A percentile compares a stretch with the other conserved stretches of the same genome.
Conservation (phyloP, 768 basidiomycete species). For the Naganishia antarctica region DNA sequence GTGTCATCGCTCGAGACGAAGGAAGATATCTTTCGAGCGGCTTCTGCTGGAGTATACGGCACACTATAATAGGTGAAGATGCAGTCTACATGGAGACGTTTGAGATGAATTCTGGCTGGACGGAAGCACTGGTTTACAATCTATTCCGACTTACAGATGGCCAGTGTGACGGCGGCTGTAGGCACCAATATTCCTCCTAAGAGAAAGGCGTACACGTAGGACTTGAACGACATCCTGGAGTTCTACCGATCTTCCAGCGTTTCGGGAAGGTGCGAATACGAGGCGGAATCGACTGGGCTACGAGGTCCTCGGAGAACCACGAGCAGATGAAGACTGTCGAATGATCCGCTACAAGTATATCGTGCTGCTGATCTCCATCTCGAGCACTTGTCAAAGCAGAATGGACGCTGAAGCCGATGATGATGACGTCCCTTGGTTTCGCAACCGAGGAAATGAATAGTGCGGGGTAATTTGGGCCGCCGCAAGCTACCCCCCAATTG, state of each 20-base stretch:
- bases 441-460: not conserved
- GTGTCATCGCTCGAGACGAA: not conserved
- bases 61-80: conserved; percentile 7
- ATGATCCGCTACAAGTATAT: too few relatives aligned
- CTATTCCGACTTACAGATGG: conserved; percentile 45
- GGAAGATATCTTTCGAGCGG: conserved; percentile 12
- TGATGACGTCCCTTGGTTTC: not conserved
- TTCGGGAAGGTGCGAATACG: too few relatives aligned
- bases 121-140: too few relatives aligned
- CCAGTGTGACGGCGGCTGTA: conserved; percentile 25
- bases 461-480: not conserved
- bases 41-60: conserved; percentile 8
- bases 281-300: too few relatives aligned
- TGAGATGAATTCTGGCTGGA: too few relatives aligned
- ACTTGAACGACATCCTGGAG: conserved; percentile 18
- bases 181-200: not conserved
- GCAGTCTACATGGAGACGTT: too few relatives aligned
- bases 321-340: too few relatives aligned
- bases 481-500: not conserved
- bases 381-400: too few relatives aligned
- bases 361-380: too few relatives aligned
- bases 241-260: not conserved
- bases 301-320: too few relatives aligned
- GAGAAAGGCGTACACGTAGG: conserved; percentile 5
- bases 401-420: not conserved